Percentiles rank a stretch among this genome's conserved stretches.
Evolutionary conservation across 2,329 filamentous ascomycete genomes (phyloP).

Genomic region (Paecilomyces dactylethromorphus): DNA sequence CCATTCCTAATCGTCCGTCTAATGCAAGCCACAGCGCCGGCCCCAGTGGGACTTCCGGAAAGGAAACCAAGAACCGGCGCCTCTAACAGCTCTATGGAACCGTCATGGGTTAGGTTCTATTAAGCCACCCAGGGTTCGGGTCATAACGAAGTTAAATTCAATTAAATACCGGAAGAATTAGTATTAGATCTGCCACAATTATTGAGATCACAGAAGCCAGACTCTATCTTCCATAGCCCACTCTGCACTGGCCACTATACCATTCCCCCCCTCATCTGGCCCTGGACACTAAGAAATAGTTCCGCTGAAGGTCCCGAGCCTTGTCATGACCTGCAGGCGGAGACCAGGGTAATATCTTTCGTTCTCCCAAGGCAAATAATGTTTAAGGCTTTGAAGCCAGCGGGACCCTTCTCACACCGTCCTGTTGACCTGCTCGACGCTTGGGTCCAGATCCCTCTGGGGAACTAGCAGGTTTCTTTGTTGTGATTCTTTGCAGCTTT

Average conservation of each 20-base stretch:
- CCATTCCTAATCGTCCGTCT: conserved; percentile 19
- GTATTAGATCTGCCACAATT: conserved; percentile 5
- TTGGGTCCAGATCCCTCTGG: neutral
- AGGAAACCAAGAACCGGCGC: conserved; percentile 3
- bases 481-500: neutral
- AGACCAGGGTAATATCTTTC: conserved; percentile 2
- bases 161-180: neutral
- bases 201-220: conserved; percentile 7
- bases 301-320: conserved; percentile 1
- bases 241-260: neutral
- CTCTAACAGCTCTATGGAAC: conserved; percentile 1
- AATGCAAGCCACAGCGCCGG: conserved; percentile 24
- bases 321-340: conserved; percentile 12
- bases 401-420: neutral
- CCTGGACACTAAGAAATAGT: conserved; percentile 3
- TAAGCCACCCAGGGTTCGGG: conserved; percentile 4
- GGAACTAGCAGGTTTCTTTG: neutral
- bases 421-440: neutral
- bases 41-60: conserved; percentile 8
- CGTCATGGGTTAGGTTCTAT: neutral
- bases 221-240: neutral
- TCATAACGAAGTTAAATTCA: conserved; percentile 1
- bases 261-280: conserved; percentile 2
- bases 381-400: neutral
- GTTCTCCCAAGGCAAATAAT: neutral